These are phyloP conservation scores for Cercospora sp. DNA, from an alignment of 2,329 filamentous ascomycete genomes.

Conservation along the genomic window DNA sequence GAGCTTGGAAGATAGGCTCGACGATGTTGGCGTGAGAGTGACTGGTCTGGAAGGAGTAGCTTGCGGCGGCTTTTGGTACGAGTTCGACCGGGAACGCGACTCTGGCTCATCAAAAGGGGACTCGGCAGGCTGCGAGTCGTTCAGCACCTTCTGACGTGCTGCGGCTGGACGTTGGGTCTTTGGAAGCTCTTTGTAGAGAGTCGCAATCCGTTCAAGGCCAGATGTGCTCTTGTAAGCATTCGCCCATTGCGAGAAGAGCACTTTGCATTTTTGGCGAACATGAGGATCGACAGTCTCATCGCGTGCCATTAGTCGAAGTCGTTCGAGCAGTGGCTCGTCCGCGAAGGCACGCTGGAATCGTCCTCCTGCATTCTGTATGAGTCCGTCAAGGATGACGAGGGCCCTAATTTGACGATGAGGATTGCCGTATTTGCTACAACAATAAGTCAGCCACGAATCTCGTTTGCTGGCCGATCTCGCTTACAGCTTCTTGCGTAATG, in stretches of 20 bases:
- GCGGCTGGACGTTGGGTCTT: slow-evolving; percentile 68
- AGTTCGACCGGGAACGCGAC: slow-evolving; percentile 22
- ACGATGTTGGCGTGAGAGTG: slow-evolving; percentile 36
- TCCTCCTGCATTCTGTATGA: slow-evolving; percentile 90
- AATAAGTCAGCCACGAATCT: background rate
- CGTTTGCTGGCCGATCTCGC: slow-evolving; percentile 32
- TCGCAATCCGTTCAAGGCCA: slow-evolving; percentile 77
- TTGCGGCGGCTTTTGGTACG: slow-evolving; percentile 16
- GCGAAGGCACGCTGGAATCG: slow-evolving; percentile 84
- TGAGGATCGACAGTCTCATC: slow-evolving; percentile 80
- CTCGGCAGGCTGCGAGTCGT: slow-evolving; percentile 60
- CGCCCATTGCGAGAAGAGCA: slow-evolving; percentile 85
- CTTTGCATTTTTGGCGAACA: slow-evolving; percentile 84
- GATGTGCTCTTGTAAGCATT: slow-evolving; percentile 75
- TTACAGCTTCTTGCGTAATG: slow-evolving; percentile 90
- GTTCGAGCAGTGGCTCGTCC: slow-evolving; percentile 88
- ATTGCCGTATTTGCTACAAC: slow-evolving; percentile 79
- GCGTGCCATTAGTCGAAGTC: slow-evolving; percentile 81
- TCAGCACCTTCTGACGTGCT: slow-evolving; percentile 74
- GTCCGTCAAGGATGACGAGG: slow-evolving; percentile 82
- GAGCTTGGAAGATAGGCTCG: slow-evolving; percentile 33
- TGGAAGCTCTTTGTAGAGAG: slow-evolving; percentile 70
- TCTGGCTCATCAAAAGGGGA: slow-evolving; percentile 27
- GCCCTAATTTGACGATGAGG: slow-evolving; percentile 89
- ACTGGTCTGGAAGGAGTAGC: slow-evolving; percentile 32